These are phyloP conservation scores for Suillus spraguei DNA, from an alignment of 768 basidiomycete species.

Conservation along the genomic window DNA sequence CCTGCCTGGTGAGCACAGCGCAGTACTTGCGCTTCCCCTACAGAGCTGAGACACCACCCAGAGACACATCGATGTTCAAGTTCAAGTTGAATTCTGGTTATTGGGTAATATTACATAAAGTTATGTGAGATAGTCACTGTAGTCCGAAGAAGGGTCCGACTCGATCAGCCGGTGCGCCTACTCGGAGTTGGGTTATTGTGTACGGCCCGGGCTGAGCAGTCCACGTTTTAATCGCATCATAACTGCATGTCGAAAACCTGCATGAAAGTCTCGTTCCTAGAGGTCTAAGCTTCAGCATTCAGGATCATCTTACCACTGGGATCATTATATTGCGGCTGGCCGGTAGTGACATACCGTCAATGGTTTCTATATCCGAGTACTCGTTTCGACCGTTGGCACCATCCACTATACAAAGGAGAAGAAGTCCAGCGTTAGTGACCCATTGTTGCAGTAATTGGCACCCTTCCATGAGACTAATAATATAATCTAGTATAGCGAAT, in stretches of 20 bases:
- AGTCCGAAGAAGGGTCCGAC: neutral
- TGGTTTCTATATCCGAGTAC: neutral
- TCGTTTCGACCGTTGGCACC: slow-evolving; percentile 5
- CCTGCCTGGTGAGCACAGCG: too few relatives aligned
- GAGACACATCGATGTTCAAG: too few relatives aligned
- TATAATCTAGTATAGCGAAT: neutral
- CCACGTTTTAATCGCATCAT: neutral
- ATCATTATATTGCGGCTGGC: neutral
- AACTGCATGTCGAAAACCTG: neutral
- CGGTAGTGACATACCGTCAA: neutral
- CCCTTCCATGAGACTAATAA: neutral
- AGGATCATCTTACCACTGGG: neutral
- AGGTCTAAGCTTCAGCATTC: neutral
- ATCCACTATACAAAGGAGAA: neutral
- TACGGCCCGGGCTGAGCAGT: too few relatives aligned
- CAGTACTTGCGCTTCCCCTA: too few relatives aligned
- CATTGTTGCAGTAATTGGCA: neutral
- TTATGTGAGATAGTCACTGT: too few relatives aligned
- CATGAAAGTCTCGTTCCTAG: neutral
- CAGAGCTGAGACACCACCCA: too few relatives aligned
- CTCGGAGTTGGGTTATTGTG: too few relatives aligned
- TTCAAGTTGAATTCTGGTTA: too few relatives aligned
- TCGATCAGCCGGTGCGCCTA: neutral
- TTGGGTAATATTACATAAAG: too few relatives aligned
- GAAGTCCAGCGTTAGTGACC: neutral